phyloP scores from a whole-genome alignment of 116 monocot genomes.

The Phalaenopsis hybrid region DNA sequence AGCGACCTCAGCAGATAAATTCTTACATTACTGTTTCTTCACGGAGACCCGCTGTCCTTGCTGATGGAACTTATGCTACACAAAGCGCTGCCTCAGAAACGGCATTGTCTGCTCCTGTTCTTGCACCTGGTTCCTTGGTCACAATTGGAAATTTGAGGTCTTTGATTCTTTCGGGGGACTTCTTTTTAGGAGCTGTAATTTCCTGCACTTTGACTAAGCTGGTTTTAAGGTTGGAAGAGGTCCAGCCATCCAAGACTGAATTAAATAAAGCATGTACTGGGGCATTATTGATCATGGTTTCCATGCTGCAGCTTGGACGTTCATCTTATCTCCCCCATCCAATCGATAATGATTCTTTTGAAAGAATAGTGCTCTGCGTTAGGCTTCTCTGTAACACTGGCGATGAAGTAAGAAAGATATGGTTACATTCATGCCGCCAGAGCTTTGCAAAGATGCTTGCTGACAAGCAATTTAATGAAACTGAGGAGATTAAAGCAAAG shows the following conservation, averaged over 20 bases:
- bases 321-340: conserved; percentile 61
- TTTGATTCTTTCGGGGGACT: conserved; percentile 68
- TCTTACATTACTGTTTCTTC: conserved; percentile 56
- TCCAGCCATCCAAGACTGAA: conserved; percentile 56
- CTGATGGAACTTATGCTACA: conserved; percentile 84
- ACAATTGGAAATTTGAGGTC: conserved; percentile 61
- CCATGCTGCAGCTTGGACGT: conserved; percentile 67
- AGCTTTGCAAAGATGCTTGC: conserved; percentile 84
- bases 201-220: conserved; percentile 67
- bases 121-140: conserved; percentile 39
- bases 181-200: conserved; percentile 68
- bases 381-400: conserved; percentile 75
- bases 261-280: conserved; percentile 37
- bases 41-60: conserved; percentile 63
- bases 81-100: conserved; percentile 81
- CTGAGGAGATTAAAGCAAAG: conserved; percentile 63
- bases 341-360: conserved; percentile 76
- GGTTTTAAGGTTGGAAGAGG: conserved; percentile 64
- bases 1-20: conserved; percentile 34
- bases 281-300: conserved; percentile 56
- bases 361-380: conserved; percentile 62
- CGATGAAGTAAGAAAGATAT: conserved; percentile 65
- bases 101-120: conserved; percentile 38
- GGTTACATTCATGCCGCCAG: conserved; percentile 73
- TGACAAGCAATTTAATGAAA: conserved; percentile 70